Base-by-base conservation (phyloP, 108 stramenopile species). In the Skeletonema marinoi region DNA sequence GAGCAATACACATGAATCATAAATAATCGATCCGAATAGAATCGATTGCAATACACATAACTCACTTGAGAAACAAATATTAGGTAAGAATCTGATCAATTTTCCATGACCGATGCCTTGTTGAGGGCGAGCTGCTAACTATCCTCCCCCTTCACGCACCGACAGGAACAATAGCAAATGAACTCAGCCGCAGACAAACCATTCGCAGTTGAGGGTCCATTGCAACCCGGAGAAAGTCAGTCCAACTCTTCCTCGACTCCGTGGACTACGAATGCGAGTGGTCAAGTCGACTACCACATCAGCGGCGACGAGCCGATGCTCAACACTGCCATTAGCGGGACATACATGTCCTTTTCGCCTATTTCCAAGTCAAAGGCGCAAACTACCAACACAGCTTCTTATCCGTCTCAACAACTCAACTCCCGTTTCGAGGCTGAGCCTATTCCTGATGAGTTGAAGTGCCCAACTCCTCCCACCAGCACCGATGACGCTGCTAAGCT, bases 361-460 rank as follows among this genome's bases (percentile, higher is more conserved):
- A 21, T 56, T 25, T 25, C 54, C 9, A 56, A 29, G 54, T 10
- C 54, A 25, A 56, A n/a, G 16, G 16, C 3, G 44, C 25, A 56
- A 56, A 21, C 9, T 25, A 56, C 21, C 6, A 7, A 8, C 17
- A 10, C 21, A 10, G 54, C 54, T 25, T 56, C 54, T 29, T 56
- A 56, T 56, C 54, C 54, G 2, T 56, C 54, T 25, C 54, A 56
- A 10, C 54, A 56, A 3, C 54, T 56, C 54, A 56, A 25, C 25
- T 25, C 44, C 1, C 44, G 44, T 46, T n/a, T 46, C 16, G 11
- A 46, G 44, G 16, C 16, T 2, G 44, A 46, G 14, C 44, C 44
- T n/a, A 46, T 46, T 46, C 44, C 44, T 56, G 54, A 56, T 56
- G 54, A 56, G 25, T 25, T 29, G 54, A 56, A 51, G 50, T 51